Evolutionary conservation across 2,329 filamentous ascomycete genomes (phyloP).

Genomic region (Mycosphaerella sp.): DNA sequence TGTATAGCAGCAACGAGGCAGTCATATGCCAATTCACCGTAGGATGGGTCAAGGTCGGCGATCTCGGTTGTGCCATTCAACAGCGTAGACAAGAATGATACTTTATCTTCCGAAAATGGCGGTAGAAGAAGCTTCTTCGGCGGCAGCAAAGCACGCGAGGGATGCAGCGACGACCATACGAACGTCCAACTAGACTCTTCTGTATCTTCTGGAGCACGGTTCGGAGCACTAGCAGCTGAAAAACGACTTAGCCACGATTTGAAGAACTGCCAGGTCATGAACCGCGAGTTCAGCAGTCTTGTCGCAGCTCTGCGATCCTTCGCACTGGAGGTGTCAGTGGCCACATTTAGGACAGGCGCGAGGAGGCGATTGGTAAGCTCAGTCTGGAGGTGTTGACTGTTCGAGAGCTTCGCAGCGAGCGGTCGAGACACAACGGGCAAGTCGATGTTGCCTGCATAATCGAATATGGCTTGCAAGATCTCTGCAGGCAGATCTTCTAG

Average conservation of each 20-base stretch:
- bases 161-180: conserved; percentile 19
- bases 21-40: conserved; percentile 27
- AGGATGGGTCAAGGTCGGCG: conserved; percentile 14
- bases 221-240: background rate
- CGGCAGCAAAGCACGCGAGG: conserved; percentile 19
- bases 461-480: conserved; percentile 33
- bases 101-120: conserved; percentile 14
- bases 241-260: conserved; percentile 22
- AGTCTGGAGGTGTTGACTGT: conserved; percentile 27
- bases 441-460: conserved; percentile 28
- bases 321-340: conserved; percentile 1
- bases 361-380: conserved; percentile 26
- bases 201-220: background rate
- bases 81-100: conserved; percentile 14
- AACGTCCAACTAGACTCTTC: conserved; percentile 2
- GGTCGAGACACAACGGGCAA: conserved; percentile 29
- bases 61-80: conserved; percentile 11
- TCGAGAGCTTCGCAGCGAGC: conserved; percentile 28
- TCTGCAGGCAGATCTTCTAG: conserved; percentile 34
- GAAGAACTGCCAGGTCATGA: conserved; percentile 34
- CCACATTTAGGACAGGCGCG: conserved; percentile 16
- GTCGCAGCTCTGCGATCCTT: conserved; percentile 21
- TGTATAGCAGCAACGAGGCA: conserved; percentile 29
- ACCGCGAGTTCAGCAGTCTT: conserved; percentile 30
- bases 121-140: conserved; percentile 21